Evolutionary conservation across 2,329 filamentous ascomycete species (phyloP).

Genomic region (Arachnopeziza araneosa): DNA sequence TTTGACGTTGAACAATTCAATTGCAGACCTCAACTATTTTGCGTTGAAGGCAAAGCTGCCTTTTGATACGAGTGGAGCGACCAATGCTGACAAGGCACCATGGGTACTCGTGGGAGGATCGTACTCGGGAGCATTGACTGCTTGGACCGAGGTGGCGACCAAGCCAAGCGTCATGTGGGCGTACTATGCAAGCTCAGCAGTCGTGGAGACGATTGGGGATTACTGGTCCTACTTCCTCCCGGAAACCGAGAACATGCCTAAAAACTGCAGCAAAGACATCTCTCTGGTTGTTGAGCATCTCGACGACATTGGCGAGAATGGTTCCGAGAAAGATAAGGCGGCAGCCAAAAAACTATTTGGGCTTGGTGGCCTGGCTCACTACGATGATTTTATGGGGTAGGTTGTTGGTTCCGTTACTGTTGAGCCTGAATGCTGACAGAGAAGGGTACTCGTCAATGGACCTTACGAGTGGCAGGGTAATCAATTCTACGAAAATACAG

Average conservation of each 20-base stretch:
- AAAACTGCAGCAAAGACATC: conserved; percentile 48
- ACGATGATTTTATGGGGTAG: not conserved
- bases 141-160: conserved; percentile 43
- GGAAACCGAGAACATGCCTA: conserved; percentile 48
- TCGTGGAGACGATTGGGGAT: conserved; percentile 46
- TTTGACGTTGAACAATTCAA: conserved; percentile 45
- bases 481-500: conserved; percentile 39
- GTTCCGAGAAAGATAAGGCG: conserved; percentile 35
- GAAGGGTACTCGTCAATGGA: conserved; percentile 42
- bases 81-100: conserved; percentile 43
- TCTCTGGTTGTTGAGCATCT: conserved; percentile 43
- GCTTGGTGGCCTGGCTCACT: conserved; percentile 27
- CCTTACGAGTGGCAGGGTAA: conserved; percentile 50
- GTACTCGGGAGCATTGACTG: conserved; percentile 47
- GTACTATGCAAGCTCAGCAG: conserved; percentile 47
- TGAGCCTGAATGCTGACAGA: not conserved
- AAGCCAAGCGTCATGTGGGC: conserved; percentile 51
- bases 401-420: not conserved
- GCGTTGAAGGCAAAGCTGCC: conserved; percentile 45
- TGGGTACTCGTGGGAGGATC: conserved; percentile 51
- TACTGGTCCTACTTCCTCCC: conserved; percentile 52
- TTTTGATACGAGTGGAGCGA: conserved; percentile 40
- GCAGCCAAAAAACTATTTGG: conserved; percentile 44
- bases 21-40: conserved; percentile 48
- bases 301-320: conserved; percentile 39